phyloP scores from a whole-genome alignment of 1,284 basidiomycete genomes.

The Vanrija humicola region DNA sequence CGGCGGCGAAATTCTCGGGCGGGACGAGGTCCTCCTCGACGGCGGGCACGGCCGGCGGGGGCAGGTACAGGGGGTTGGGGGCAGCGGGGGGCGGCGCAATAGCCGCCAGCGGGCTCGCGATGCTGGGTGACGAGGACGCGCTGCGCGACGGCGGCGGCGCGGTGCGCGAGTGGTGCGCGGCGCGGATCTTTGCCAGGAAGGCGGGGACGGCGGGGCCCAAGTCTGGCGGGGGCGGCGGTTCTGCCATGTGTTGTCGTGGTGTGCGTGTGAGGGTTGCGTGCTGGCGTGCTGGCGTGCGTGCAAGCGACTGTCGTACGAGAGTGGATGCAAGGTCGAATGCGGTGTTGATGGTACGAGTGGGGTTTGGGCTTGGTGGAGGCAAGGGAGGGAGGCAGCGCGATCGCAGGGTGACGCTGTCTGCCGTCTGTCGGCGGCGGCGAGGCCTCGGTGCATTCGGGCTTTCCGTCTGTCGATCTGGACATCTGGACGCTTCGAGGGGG shows the following conservation, averaged over 20 bases:
- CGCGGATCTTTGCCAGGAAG: conserved; percentile 27
- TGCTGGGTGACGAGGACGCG: background rate
- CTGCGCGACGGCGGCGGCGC: background rate
- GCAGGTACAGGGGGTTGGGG: conserved; percentile 39
- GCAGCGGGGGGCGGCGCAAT: background rate
- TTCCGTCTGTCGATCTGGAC: too few relatives aligned
- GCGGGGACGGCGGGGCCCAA: conserved; percentile 10
- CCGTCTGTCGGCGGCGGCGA: background rate
- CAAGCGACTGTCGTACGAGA: background rate
- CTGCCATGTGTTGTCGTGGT: background rate
- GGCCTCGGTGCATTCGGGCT: too few relatives aligned
- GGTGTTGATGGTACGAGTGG: background rate
- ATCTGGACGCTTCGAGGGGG: too few relatives aligned
- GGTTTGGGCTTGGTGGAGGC: background rate
- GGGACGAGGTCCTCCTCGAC: conserved; percentile 44
- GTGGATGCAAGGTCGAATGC: background rate
- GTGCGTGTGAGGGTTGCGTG: background rate
- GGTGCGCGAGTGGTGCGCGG: background rate
- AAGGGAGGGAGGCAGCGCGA: too few relatives aligned
- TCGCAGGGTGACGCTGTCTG: background rate
- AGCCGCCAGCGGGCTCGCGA: background rate
- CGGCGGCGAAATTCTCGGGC: conserved; percentile 47
- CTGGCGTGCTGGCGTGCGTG: background rate
- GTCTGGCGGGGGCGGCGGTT: background rate
- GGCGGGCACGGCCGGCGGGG: conserved; percentile 39